Base-by-base conservation (phyloP, 345 rosid species). In the Melaleuca quinquenervia region DNA sequence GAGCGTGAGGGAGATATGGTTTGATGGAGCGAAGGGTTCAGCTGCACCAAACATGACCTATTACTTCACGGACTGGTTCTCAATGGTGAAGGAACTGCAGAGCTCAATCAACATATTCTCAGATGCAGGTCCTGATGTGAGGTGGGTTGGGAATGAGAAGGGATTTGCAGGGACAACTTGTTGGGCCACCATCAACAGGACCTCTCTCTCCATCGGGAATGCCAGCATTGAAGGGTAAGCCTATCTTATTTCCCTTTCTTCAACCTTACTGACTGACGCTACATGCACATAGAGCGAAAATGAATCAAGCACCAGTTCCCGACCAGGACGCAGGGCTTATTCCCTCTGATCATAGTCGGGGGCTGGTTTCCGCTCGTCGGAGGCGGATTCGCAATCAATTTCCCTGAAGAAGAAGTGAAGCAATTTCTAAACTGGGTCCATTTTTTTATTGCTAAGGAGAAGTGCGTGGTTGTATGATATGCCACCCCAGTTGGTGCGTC, bases 1-100 rank as follows among this genome's bases (percentile, higher is more conserved):
- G n/a, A 85, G 86, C 27, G 90, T 93, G 53, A 89, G 88, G 58
- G 97, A 95, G 91, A 95, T 95, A 86, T 95, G 97, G 97, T 95
- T 95, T 78, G 97, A 95, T 84, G 97, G 97, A 78, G 93, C 93
- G 3, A 95, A 95, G 84, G 97, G 95, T 3, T 24, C 91, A 2
- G 88, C 91, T 56, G 95, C 92, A 6, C 91, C 91, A 26, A 95
- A 95, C 85, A 93, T 94, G 93, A 87, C 94, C 7, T 95, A 93
- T 55, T 89, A 95, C 83, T 95, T 95, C 86, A 27, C 84, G 4
- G 98, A 93, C 18, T 95, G 98, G 98, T 95, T 95, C 83, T 90
- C 92, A 6, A 95, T 94, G 98, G 98, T 92, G 88, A 93, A 87
- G 87, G 96, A 94, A 83, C 82, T 95, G 86, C 98, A 95, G 90